These are phyloP conservation scores for Exophiala alcalophila DNA, from an alignment of 2,329 filamentous ascomycete species.

Conservation along the genomic window DNA sequence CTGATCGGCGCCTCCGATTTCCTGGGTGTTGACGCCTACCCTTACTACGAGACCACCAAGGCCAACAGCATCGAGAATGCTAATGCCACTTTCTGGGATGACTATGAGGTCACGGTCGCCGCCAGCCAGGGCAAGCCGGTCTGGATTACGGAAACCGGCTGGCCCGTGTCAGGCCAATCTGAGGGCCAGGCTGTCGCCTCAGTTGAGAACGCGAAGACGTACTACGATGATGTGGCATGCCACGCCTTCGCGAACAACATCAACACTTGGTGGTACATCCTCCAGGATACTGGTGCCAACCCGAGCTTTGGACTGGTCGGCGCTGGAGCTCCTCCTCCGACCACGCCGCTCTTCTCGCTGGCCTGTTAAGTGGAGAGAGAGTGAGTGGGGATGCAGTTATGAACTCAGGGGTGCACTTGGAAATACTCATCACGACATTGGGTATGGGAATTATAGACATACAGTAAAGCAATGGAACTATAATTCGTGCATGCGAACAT, in stretches of 20 bases:
- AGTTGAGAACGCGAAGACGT: slow-evolving; percentile 59
- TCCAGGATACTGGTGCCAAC: slow-evolving; percentile 35
- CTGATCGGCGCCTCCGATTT: slow-evolving; percentile 72
- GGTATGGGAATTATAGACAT: too few species aligned
- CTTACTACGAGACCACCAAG: slow-evolving; percentile 71
- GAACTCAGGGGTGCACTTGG: not conserved
- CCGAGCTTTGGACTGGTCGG: slow-evolving; percentile 41
- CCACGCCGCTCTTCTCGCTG: slow-evolving; percentile 40
- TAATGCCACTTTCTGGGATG: slow-evolving; percentile 65
- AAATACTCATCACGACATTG: not conserved
- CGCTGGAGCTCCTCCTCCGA: slow-evolving; percentile 32
- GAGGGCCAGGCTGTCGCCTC: slow-evolving; percentile 57
- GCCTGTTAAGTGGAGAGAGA: slow-evolving; percentile 34
- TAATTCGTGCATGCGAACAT: too few species aligned
- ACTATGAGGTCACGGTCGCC: slow-evolving; percentile 58
- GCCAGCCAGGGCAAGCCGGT: slow-evolving; percentile 59
- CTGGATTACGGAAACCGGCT: slow-evolving; percentile 65
- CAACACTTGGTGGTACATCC: slow-evolving; percentile 47
- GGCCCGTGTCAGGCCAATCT: slow-evolving; percentile 56
- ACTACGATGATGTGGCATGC: slow-evolving; percentile 63
- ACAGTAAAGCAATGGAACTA: slow-evolving; percentile 7
- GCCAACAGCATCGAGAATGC: slow-evolving; percentile 56
- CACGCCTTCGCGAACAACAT: slow-evolving; percentile 40
- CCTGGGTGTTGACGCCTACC: slow-evolving; percentile 79
- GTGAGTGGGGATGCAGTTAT: too few species aligned